Conservation (phyloP, 441 rosid species). For the Adansonia rubrostipa region DNA sequence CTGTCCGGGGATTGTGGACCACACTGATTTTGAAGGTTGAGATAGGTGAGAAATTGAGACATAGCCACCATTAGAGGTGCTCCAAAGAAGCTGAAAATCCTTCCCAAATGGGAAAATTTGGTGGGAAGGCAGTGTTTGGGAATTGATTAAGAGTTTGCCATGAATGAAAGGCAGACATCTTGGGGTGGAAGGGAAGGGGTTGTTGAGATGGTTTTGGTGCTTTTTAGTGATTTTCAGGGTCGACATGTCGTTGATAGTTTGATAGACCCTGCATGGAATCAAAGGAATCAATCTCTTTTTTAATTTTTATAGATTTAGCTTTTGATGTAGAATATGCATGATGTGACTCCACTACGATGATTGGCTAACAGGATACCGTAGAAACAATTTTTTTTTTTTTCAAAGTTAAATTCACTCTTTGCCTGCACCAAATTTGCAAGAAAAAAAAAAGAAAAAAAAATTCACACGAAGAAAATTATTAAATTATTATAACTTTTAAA, state of each 20-base stretch:
- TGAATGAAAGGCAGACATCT: conserved; percentile 50
- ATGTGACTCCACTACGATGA: neutral
- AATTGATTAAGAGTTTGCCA: conserved; percentile 46
- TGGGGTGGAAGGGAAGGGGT: conserved; percentile 62
- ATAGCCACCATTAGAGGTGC: conserved; percentile 45
- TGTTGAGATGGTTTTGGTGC: conserved; percentile 63
- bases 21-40: conserved; percentile 47
- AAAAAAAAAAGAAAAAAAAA: too few relatives aligned
- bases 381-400: too few relatives aligned
- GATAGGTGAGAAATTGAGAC: conserved; percentile 51
- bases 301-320: neutral
- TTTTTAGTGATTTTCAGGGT: conserved; percentile 51
- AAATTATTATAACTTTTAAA: too few relatives aligned
- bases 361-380: too few relatives aligned
- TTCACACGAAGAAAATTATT: too few relatives aligned
- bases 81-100: conserved; percentile 61
- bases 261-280: neutral
- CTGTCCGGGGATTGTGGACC: conserved; percentile 62
- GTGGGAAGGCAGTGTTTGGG: conserved; percentile 33
- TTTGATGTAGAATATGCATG: neutral
- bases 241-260: conserved; percentile 35
- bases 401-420: too few relatives aligned
- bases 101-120: conserved; percentile 51
- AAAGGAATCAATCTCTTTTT: neutral
- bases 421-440: too few relatives aligned